Conservation (phyloP, 305 asterid species). For the Solanum hybrid region DNA sequence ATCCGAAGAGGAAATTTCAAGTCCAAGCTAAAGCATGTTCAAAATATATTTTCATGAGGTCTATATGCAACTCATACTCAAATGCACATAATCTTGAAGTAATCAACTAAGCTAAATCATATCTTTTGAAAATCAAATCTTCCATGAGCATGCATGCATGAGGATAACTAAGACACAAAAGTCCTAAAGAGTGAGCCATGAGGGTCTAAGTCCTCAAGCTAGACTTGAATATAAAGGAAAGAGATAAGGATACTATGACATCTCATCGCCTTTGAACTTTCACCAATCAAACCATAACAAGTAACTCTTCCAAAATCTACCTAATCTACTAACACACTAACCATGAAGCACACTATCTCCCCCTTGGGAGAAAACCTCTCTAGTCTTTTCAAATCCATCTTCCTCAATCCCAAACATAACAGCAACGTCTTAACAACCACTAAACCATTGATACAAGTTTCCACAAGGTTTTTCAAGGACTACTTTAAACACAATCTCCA, state of each 20-base stretch:
- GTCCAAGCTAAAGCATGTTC: background rate
- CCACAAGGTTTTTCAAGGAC: background rate
- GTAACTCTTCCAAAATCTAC: too few species aligned
- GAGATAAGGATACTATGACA: background rate
- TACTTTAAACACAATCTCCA: background rate
- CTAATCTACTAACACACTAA: background rate
- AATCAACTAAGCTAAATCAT: too few species aligned
- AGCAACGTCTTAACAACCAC: background rate
- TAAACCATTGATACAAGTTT: background rate
- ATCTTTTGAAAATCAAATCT: too few species aligned
- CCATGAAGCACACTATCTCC: background rate
- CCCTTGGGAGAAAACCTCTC: background rate
- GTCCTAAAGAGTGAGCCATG: background rate
- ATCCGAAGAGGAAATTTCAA: background rate
- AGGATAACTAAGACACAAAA: too few species aligned
- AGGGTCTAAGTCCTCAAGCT: background rate
- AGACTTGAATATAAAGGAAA: background rate
- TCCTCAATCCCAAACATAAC: background rate
- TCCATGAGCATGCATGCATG: too few species aligned
- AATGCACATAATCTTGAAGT: too few species aligned
- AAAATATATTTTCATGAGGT: background rate
- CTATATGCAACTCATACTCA: background rate
- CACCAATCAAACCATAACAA: background rate
- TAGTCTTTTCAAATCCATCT: too few species aligned
- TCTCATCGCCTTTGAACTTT: background rate